Conservation (phyloP, 2,329 filamentous ascomycete genomes). For the Parafenestella ontariensis region DNA sequence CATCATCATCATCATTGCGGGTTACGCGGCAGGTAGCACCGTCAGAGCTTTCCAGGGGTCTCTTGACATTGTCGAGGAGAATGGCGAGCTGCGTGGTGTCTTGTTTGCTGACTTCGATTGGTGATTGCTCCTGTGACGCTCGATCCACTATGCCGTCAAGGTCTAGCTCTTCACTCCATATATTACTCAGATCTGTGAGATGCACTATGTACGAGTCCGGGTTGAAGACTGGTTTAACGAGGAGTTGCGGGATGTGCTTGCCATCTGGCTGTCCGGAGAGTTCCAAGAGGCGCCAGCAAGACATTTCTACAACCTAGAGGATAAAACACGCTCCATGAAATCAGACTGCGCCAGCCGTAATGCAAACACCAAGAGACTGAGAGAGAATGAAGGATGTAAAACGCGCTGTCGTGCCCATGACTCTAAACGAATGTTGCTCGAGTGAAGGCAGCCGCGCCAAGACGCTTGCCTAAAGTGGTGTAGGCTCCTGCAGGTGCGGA, state of each 20-base stretch:
- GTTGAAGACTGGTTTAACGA: constrained; percentile 67
- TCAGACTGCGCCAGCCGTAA: not conserved
- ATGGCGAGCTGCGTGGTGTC: constrained; percentile 70
- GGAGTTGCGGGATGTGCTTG: constrained; percentile 62
- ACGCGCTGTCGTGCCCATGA: not conserved
- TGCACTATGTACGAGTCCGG: constrained; percentile 67
- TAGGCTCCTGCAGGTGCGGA: constrained; percentile 10
- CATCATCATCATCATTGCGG: constrained; percentile 38
- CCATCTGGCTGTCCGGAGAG: constrained; percentile 29
- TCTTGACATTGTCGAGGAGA: constrained; percentile 68
- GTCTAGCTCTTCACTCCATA: constrained; percentile 75
- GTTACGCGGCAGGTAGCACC: constrained; percentile 47
- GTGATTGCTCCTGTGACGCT: constrained; percentile 68
- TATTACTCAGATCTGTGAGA: constrained; percentile 73
- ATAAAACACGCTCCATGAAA: not conserved
- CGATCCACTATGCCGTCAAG: constrained; percentile 68
- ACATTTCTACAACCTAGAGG: constrained; percentile 24
- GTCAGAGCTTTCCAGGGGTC: constrained; percentile 53
- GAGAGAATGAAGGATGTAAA: not conserved
- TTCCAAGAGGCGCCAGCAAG: constrained; percentile 44
- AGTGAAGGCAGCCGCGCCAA: constrained; percentile 21
- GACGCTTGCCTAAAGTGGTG: constrained; percentile 4
- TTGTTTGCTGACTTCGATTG: constrained; percentile 74
- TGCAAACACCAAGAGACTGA: not conserved
- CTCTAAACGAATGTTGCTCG: not conserved